A percentile compares a stretch with the other conserved stretches of the same genome.
Conservation (phyloP, 352 stramenopile species). For the Pythium rishiriense region DNA sequence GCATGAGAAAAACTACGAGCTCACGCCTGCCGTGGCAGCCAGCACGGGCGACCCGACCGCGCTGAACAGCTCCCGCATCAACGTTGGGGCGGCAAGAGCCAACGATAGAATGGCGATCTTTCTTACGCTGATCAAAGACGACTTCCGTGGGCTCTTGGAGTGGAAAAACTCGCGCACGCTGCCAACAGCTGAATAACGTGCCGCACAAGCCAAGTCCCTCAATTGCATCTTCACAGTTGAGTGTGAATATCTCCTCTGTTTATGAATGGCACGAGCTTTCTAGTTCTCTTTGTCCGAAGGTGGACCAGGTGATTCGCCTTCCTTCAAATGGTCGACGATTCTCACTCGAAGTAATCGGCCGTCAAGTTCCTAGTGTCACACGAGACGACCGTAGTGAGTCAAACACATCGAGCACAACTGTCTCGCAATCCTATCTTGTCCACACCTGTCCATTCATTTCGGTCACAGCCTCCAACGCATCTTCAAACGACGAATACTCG, state of each 20-base stretch:
- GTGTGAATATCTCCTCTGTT: not conserved
- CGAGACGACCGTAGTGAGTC: not conserved
- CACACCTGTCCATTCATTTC: constrained; percentile 79
- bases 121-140: constrained; percentile 62
- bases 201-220: not conserved
- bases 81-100: constrained; percentile 61
- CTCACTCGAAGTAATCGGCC: constrained; percentile 74
- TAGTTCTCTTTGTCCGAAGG: not conserved
- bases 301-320: constrained; percentile 6
- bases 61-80: constrained; percentile 70
- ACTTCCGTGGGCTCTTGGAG: constrained; percentile 66
- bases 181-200: constrained; percentile 42
- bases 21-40: constrained; percentile 54
- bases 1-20: constrained; percentile 90
- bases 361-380: constrained; percentile 54
- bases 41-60: constrained; percentile 40
- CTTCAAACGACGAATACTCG: constrained; percentile 67
- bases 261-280: not conserved
- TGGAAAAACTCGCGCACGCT: constrained; percentile 80
- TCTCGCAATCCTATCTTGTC: not conserved
- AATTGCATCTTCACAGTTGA: not conserved
- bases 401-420: not conserved
- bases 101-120: constrained; percentile 72
- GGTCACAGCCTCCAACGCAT: constrained; percentile 63
- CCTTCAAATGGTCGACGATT: constrained; percentile 57